Base-by-base conservation (phyloP, 23 red algal species). In the Cyanidiococcus yangmingshanensis region DNA sequence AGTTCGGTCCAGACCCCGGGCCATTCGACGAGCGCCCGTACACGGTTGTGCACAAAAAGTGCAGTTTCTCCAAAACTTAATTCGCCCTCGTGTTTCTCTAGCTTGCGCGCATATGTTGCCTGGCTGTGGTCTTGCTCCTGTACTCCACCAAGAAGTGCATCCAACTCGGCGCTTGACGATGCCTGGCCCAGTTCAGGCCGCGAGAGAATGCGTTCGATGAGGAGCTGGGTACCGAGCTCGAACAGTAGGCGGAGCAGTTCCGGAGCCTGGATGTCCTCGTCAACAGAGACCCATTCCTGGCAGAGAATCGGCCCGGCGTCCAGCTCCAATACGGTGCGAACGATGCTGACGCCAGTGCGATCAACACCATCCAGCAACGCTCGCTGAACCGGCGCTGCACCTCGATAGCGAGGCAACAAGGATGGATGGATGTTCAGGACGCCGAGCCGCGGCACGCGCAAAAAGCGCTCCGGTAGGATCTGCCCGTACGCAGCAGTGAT, bases 371-470 rank as follows among this genome's bases (percentile, higher is more conserved):
- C 82, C 57, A 84, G 67, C 25, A 97, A 76, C 33, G 93, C 84
- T 39, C 93, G 80, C 36, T 87, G 93, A 2, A 97, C 93, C 12
- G 93, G 93, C 68, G 93, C 93, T 1, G 93, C 93, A n/a, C 93
- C 93, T 26, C 93, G 87, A 76, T 68, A 97, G 31, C 58, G 58
- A 17, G 93, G 93, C 21, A 97, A 82, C 0, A 90, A 58, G 59
- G 79, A 85, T n/a, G 93, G 93, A 76, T 97, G 93, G 25, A 97
- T 97, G 76, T 97, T 97, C 0, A 97, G 85, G 1, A 86, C 89
- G 33, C 93, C 93, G 63, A 86, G 79, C 40, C 74, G 74, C n/a
- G 93, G 87, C 7, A 90, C 85, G 58, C 86, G 76, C 12, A 97
- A 75, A 76, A 97, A 97, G 12, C 41, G 7, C 77, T 81, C 67